Evolutionary conservation across 2,329 filamentous ascomycete species (phyloP), one percentile per base, ranked within the genome.

Genomic region (Rasamsonia emersonii): DNA sequence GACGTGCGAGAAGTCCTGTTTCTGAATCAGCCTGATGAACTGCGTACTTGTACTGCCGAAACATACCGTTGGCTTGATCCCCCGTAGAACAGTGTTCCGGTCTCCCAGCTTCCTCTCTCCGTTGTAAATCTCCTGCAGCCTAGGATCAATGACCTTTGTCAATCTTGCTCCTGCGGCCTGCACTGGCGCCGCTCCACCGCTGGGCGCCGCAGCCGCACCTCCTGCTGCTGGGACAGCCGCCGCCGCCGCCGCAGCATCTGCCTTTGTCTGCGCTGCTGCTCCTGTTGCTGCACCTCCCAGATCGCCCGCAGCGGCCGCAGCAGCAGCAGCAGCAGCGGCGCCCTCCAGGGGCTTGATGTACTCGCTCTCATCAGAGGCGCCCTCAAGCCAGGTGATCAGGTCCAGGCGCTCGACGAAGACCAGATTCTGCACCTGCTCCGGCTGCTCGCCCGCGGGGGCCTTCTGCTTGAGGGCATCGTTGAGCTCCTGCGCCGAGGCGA

Each of bases 21-120:
- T 16, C 10, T 13, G 18, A n/a, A n/a, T 19, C 9, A 16, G 26
- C n/a, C 16, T 50, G 24, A 46, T 31, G 13, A 18, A 15, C 14
- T 28, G 25, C 13, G 11, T 9, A 29, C 20, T 27, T 16, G 14
- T 9, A 33, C 20, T 14, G 38, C 40, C 32, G 8, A 27, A 33
- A 62, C 78, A 47, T 69, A 93, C 88, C 24, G 83, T 88, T 28
- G 84, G 80, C 60, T 94, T 96, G 51, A 86, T 79, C 2, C 91
- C 91, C 38, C 86, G 71, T 35, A 98, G 65, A 7, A 86, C 75
- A 20, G 77, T 86, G 62, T 98, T 98, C 46, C 89, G 77, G 60
- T 98, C 88, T 8, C 88, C 88, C 75, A 93, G 88, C 54, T 78
- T 81, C 37, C 91, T 73, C 70, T 98, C 91, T 9, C 84, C 82